Evolutionary conservation across 1,284 basidiomycete genomes (phyloP), one percentile per base, ranked within the genome.

Genomic region (Sporisorium iseilematis-ciliati): DNA sequence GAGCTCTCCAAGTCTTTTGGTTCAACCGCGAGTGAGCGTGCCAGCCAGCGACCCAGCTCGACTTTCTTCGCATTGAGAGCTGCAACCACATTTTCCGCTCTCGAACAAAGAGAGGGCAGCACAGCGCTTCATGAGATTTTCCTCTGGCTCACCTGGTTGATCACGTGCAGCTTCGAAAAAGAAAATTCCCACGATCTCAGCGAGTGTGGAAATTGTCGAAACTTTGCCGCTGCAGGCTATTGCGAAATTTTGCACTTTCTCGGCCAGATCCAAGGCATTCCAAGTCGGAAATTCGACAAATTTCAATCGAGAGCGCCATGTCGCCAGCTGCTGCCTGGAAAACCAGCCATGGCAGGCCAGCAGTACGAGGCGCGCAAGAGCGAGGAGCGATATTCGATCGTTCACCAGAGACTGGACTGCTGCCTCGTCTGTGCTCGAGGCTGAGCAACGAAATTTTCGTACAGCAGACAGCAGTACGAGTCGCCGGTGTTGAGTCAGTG

Each of bases 121-220:
- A 57, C 20, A 35, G 12, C 33, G 55, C 43, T 56, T 56, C 41
- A n/a, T 53, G 6, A 1, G 5, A 26, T 26, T 52, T 18, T 26
- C 10, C 33, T 2, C 8, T 20, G 20, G 10, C 21, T n/a, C n/a
- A 1, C 26, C 29, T 7, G 4, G 5, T 6, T 33, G 7, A 20
- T 60, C 58, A 61, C 58, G 58, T 61, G 58, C 14, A 26, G 11
- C 2, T 2, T 2, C 2, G 0, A 18, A 43, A 20, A 38, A 14
- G 18, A 54, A 61, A 61, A 31, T 54, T 61, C 58, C 58, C 58
- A 61, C 58, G 58, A 53, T 61, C 20, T 23, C 4, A 49, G 10
- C 42, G 21, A 4, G 14, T 1, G 16, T 31, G 4, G n/a, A 46
- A 21, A 31, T 20, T 20, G 4, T 49, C 4, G 46, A 11, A 21